These are phyloP conservation scores for Kalaharituber pfeilii DNA, from an alignment of 2,329 filamentous ascomycete species.

Conservation along the genomic window DNA sequence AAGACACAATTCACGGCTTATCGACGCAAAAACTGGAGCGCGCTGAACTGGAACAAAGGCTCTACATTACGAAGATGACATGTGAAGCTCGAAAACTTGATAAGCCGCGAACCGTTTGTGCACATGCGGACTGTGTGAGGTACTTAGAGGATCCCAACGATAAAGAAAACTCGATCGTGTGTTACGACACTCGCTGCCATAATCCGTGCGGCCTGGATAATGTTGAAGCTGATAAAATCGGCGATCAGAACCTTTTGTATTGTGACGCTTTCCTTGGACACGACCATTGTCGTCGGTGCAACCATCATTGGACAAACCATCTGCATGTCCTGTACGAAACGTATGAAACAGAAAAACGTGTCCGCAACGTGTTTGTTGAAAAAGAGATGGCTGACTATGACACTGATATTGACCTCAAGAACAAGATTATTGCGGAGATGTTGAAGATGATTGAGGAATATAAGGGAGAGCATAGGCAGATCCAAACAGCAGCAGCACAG, in stretches of 20 bases:
- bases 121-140: constrained; percentile 22
- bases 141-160: constrained; percentile 19
- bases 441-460: constrained; percentile 24
- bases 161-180: constrained; percentile 11
- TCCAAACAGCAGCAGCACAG: constrained; percentile 26
- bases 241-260: constrained; percentile 19
- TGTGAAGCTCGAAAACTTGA: constrained; percentile 19
- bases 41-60: constrained; percentile 21
- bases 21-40: constrained; percentile 19
- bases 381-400: constrained; percentile 18
- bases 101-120: constrained; percentile 26
- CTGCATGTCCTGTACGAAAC: constrained; percentile 26
- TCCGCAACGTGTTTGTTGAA: constrained; percentile 1
- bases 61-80: constrained; percentile 22
- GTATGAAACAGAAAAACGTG: constrained; percentile 20
- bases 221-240: constrained; percentile 22
- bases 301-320: constrained; percentile 27
- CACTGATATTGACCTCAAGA: constrained; percentile 19
- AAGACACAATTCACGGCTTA: constrained; percentile 24
- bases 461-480: constrained; percentile 24
- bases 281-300: constrained; percentile 15
- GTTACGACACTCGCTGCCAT: constrained; percentile 26
- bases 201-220: constrained; percentile 22
- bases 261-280: constrained; percentile 23
- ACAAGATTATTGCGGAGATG: constrained; percentile 21